phyloP scores from a whole-genome alignment of 805 yeast species.

The Ogataea paradorogensis region DNA sequence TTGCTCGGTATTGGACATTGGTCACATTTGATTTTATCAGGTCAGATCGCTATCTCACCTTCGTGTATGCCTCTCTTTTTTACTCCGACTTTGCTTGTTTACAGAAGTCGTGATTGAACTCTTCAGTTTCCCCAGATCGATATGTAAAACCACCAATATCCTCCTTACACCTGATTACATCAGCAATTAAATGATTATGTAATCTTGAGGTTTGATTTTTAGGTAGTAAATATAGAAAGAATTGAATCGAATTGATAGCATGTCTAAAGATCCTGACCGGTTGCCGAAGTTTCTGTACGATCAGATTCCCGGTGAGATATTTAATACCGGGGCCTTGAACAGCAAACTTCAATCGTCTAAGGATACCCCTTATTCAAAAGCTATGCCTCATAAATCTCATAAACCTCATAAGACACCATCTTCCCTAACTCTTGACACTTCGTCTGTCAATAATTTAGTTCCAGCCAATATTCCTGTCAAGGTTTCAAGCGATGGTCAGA shows the following conservation, averaged over 20 bases:
- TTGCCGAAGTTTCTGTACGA: constrained; percentile 31
- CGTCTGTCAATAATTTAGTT: constrained; percentile 9
- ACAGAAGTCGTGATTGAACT: too few species aligned
- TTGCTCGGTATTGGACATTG: too few species aligned
- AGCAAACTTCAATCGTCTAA: constrained; percentile 17
- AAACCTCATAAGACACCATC: constrained; percentile 1
- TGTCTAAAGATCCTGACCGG: constrained; percentile 14
- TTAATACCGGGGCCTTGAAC: constrained; percentile 24
- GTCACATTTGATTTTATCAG: too few species aligned
- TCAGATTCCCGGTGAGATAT: constrained; percentile 30
- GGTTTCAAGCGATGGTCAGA: constrained; percentile 6
- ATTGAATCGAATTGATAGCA: not conserved
- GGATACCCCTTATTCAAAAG: constrained; percentile 29
- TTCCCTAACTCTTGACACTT: constrained; percentile 21
- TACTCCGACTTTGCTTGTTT: too few species aligned
- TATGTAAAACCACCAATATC: too few species aligned
- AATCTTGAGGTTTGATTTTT: too few species aligned
- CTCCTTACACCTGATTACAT: too few species aligned
- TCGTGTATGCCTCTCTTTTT: too few species aligned
- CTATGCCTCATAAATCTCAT: constrained; percentile 8
- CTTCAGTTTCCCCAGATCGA: too few species aligned
- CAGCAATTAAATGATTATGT: too few species aligned
- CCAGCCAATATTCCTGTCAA: constrained; percentile 20
- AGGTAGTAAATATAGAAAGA: not conserved
- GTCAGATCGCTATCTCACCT: too few species aligned